Conservation (phyloP, 768 basidiomycete genomes). For the Tylopilus intermedius region DNA sequence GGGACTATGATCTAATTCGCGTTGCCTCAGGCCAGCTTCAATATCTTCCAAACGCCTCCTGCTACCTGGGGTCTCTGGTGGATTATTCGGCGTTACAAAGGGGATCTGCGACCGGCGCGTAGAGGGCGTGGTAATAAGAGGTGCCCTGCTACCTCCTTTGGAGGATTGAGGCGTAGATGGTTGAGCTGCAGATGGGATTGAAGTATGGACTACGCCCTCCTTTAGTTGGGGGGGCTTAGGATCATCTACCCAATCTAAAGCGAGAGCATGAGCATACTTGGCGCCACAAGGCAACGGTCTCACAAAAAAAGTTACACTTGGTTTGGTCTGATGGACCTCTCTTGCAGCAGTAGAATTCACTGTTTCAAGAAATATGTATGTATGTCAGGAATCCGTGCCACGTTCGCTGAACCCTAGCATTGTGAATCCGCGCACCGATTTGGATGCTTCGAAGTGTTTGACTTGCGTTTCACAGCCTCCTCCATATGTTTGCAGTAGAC, state of each 20-base stretch:
- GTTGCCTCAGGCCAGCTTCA: slow-evolving; percentile 15
- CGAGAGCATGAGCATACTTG: background rate
- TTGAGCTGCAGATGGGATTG: background rate
- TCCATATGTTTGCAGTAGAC: slow-evolving; percentile 39
- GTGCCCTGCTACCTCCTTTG: background rate
- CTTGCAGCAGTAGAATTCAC: slow-evolving; percentile 40
- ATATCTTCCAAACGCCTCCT: slow-evolving; percentile 14
- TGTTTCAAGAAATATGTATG: slow-evolving; percentile 4
- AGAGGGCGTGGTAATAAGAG: background rate
- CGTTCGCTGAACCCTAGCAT: background rate
- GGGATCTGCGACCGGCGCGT: background rate
- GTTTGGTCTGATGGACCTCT: slow-evolving; percentile 10
- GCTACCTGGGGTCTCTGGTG: slow-evolving; percentile 7
- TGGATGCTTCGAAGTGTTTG: slow-evolving; percentile 31
- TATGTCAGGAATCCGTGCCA: background rate
- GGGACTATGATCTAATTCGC: slow-evolving; percentile 11
- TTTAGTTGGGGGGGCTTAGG: slow-evolving; percentile 10
- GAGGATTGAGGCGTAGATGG: background rate
- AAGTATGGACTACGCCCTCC: background rate
- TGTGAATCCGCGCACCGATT: slow-evolving; percentile 33
- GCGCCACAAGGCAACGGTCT: background rate
- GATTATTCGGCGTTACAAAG: background rate
- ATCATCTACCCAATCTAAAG: slow-evolving; percentile 33
- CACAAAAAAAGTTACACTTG: slow-evolving; percentile 39
- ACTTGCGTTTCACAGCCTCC: slow-evolving; percentile 29